phyloP scores from a whole-genome alignment of 1,284 basidiomycete genomes.

The Cryptococcus sp. region DNA sequence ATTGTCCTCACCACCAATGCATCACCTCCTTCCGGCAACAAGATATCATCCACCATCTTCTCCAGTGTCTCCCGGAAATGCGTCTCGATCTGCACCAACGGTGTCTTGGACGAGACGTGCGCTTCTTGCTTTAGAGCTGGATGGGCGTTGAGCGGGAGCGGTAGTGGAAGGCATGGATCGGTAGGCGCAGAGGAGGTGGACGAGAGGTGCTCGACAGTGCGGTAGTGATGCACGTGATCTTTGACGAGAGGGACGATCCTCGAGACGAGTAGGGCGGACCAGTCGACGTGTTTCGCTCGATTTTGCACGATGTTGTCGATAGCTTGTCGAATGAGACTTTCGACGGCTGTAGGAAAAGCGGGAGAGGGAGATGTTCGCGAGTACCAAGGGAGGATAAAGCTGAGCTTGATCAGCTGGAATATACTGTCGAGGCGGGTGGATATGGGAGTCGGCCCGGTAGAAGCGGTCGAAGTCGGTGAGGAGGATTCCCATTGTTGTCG shows the following conservation, averaged over 20 bases:
- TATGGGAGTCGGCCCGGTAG: constrained; percentile 48
- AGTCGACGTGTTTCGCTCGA: constrained; percentile 63
- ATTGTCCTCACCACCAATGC: constrained; percentile 69
- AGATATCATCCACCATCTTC: constrained; percentile 60
- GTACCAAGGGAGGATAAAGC: constrained; percentile 85
- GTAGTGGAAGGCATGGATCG: constrained; percentile 12
- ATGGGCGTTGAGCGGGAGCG: constrained; percentile 51
- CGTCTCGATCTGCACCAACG: constrained; percentile 83
- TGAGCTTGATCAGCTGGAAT: constrained; percentile 68
- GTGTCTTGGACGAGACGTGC: constrained; percentile 72
- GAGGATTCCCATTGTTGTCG: constrained; percentile 73
- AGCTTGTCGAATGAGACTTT: constrained; percentile 60
- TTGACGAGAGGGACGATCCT: constrained; percentile 81
- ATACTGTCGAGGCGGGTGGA: constrained; percentile 68
- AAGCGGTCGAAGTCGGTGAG: constrained; percentile 56
- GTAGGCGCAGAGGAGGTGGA: constrained; percentile 56
- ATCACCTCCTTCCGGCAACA: constrained; percentile 68
- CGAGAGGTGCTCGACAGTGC: constrained; percentile 69
- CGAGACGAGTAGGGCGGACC: constrained; percentile 71
- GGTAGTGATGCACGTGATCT: constrained; percentile 79
- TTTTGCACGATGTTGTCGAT: constrained; percentile 52
- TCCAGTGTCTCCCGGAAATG: constrained; percentile 71
- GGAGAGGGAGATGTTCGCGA: constrained; percentile 72
- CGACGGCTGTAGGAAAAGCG: constrained; percentile 79
- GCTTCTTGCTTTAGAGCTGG: constrained; percentile 80